These are phyloP conservation scores for Rhodofomes roseus DNA, from an alignment of 1,284 basidiomycete species.

Conservation along the genomic window DNA sequence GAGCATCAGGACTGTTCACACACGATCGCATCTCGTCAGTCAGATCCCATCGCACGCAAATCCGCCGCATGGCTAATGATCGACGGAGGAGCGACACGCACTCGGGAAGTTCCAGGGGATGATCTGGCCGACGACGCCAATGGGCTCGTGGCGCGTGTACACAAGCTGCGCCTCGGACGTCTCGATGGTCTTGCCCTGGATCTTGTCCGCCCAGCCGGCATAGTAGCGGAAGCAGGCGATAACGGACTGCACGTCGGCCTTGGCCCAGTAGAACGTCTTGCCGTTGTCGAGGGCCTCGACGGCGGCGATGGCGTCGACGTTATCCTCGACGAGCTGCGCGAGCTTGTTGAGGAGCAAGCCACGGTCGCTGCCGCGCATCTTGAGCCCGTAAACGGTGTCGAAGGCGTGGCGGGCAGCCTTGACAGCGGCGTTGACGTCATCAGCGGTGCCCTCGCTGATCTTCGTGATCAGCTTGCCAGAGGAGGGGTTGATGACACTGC, in stretches of 20 bases:
- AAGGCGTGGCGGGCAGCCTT: conserved; percentile 76
- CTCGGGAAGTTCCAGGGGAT: conserved; percentile 79
- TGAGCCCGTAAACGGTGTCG: conserved; percentile 72
- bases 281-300: conserved; percentile 73
- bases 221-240: conserved; percentile 74
- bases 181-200: conserved; percentile 79
- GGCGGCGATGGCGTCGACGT: conserved; percentile 72
- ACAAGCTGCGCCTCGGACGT: conserved; percentile 68
- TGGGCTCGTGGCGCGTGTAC: conserved; percentile 89
- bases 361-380: conserved; percentile 58
- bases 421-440: conserved; percentile 79
- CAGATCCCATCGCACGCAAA: neutral
- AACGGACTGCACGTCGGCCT: conserved; percentile 64
- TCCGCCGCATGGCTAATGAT: too few species aligned
- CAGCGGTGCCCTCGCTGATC: conserved; percentile 63
- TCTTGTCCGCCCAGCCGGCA: conserved; percentile 85
- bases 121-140: conserved; percentile 88
- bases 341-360: conserved; percentile 68
- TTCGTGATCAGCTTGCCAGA: conserved; percentile 69
- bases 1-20: conserved; percentile 59
- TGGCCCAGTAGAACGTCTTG: conserved; percentile 79
- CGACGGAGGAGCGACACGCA: conserved; percentile 32
- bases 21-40: neutral
- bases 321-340: conserved; percentile 69
- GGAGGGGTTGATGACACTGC: conserved; percentile 78